Conservation (phyloP, 2,329 filamentous ascomycete genomes). For the Trichoderma koningiopsis region DNA sequence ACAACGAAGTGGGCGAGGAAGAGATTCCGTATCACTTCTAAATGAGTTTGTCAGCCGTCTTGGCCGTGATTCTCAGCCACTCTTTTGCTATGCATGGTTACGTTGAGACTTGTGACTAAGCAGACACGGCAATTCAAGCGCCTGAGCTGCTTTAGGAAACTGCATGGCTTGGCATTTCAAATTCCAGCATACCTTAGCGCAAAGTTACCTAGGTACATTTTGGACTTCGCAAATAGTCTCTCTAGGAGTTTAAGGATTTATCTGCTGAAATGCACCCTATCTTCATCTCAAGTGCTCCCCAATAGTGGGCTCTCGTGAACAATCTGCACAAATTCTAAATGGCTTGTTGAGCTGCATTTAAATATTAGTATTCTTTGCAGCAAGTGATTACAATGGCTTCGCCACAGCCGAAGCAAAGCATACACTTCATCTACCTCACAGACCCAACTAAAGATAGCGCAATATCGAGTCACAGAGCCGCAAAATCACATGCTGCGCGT, state of each 20-base stretch:
- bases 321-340: neutral
- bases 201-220: neutral
- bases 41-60: neutral
- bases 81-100: neutral
- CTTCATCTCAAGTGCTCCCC: neutral
- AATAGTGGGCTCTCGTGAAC: neutral
- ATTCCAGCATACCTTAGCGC: neutral
- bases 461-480: conserved; percentile 12
- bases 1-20: neutral
- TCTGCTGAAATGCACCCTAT: neutral
- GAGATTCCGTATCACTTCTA: conserved; percentile 19
- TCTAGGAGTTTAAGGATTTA: neutral
- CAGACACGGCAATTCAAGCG: neutral
- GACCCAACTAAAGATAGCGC: conserved; percentile 3
- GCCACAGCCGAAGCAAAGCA: neutral
- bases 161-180: conserved; percentile 9
- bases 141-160: neutral
- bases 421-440: conserved; percentile 17
- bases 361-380: neutral
- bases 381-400: neutral
- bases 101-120: neutral
- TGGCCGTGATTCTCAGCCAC: neutral
- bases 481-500: conserved; percentile 16
- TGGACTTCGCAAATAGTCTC: neutral
- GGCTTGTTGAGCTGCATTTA: neutral